Conservation (phyloP, 345 rosid species). For the Brassica cretica region DNA sequence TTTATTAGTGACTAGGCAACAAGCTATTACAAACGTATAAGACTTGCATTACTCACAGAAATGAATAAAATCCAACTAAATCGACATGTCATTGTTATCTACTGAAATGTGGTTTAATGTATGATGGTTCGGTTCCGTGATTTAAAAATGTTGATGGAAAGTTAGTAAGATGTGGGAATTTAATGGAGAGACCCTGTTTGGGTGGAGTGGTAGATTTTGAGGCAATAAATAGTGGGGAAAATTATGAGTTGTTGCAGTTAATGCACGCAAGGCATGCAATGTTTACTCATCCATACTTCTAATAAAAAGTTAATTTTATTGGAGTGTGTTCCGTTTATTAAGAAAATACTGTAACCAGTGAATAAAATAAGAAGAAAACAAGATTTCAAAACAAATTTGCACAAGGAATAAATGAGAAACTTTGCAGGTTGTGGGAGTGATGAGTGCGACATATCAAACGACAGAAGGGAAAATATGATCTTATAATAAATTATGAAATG, state of each 20-base stretch:
- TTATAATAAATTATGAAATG: background rate
- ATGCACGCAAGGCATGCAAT: constrained; percentile 41
- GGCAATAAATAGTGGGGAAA: constrained; percentile 41
- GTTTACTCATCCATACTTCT: constrained; percentile 29
- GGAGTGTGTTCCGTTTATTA: constrained; percentile 33
- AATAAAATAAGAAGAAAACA: background rate
- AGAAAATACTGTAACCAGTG: background rate
- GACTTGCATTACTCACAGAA: background rate
- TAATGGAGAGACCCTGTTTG: constrained; percentile 22
- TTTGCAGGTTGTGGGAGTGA: constrained; percentile 41
- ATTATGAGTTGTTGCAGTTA: constrained; percentile 38
- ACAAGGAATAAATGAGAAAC: constrained; percentile 36
- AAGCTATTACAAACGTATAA: no score
- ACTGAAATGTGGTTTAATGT: background rate
- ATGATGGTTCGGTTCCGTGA: background rate
- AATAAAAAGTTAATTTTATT: constrained; percentile 26
- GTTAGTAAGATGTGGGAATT: constrained; percentile 21
- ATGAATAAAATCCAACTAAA: background rate
- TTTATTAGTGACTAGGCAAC: no score
- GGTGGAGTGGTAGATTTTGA: constrained; percentile 40
- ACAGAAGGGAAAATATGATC: constrained; percentile 36
- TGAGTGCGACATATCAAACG: constrained; percentile 42
- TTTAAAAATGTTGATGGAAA: background rate
- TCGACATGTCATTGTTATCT: background rate
- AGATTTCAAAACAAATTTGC: constrained; percentile 18